A percentile compares a stretch with the other conserved stretches of the same genome.
phyloP scores from a whole-genome alignment of 169 alveolate genomes.

The Neospora caninum region DNA sequence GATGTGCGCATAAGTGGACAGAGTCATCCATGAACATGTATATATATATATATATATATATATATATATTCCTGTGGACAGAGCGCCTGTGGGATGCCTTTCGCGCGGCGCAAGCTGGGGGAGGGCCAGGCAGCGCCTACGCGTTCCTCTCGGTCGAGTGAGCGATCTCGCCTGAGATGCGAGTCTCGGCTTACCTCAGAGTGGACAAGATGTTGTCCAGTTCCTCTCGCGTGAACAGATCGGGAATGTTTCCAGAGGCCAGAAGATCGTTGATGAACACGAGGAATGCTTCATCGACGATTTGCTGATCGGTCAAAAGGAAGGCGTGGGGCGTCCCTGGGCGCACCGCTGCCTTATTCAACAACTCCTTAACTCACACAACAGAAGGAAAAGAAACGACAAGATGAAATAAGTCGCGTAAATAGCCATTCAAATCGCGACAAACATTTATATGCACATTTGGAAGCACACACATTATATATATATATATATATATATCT shows the following conservation, averaged over 20 bases:
- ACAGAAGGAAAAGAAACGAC: neutral
- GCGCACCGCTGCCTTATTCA: slow-evolving; percentile 92
- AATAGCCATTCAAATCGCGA: too few relatives aligned
- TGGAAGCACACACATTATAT: too few relatives aligned
- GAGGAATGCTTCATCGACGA: slow-evolving; percentile 92
- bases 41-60: neutral
- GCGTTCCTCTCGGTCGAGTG: too few relatives aligned
- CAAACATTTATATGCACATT: too few relatives aligned
- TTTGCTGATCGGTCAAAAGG: slow-evolving; percentile 93
- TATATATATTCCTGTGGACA: neutral
- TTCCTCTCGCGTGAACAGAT: slow-evolving; percentile 92
- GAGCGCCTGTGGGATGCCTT: too few relatives aligned
- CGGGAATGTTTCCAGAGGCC: slow-evolving; percentile 95
- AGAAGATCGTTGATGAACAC: slow-evolving; percentile 94
- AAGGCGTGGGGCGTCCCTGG: slow-evolving; percentile 92
- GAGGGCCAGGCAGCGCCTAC: too few relatives aligned
- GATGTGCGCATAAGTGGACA: too few relatives aligned
- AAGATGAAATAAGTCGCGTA: too few relatives aligned
- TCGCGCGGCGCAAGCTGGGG: too few relatives aligned
- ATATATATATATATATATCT: neutral
- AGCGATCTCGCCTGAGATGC: too few relatives aligned
- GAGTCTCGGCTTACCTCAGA: slow-evolving; percentile 79
- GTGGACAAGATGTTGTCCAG: slow-evolving; percentile 87
- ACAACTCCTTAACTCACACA: slow-evolving; percentile 82
- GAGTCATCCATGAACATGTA: neutral